A percentile compares a stretch with the other conserved stretches of the same genome.
phyloP scores from a whole-genome alignment of 2,329 filamentous ascomycete species.

The Hypoxylon sp. region DNA sequence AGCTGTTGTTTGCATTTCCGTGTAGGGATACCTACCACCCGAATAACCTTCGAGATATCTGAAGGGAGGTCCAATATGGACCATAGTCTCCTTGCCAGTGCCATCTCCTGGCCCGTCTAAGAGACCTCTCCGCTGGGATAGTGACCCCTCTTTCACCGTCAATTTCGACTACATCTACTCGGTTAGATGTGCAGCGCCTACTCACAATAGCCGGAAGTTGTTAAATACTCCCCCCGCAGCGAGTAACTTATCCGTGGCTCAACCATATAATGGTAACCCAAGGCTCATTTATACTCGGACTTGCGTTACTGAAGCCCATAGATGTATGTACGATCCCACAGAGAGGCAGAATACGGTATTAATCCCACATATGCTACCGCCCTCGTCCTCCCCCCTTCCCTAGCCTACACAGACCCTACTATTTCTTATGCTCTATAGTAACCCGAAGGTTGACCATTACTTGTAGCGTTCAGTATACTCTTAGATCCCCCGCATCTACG shows the following conservation, averaged over 20 bases:
- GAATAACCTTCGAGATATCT: neutral
- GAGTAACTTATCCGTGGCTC: constrained; percentile 36
- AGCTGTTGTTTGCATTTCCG: constrained; percentile 5
- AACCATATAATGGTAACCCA: constrained; percentile 34
- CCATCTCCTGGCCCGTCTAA: constrained; percentile 14
- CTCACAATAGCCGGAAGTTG: constrained; percentile 44
- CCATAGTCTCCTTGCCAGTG: constrained; percentile 16
- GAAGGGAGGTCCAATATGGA: constrained; percentile 11
- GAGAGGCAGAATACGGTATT: constrained; percentile 15
- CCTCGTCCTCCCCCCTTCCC: constrained; percentile 8
- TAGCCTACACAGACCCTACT: constrained; percentile 11
- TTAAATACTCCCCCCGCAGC: constrained; percentile 38
- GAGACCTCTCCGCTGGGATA: constrained; percentile 24
- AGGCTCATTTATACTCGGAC: constrained; percentile 37
- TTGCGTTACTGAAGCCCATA: constrained; percentile 22
- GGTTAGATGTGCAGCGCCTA: constrained; percentile 31
- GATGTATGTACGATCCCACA: constrained; percentile 11
- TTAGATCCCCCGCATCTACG: constrained; percentile 15
- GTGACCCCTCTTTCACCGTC: constrained; percentile 38
- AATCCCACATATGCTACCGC: constrained; percentile 14
- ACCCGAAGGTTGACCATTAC: constrained; percentile 21
- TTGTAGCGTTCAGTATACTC: constrained; percentile 3
- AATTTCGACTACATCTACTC: constrained; percentile 27
- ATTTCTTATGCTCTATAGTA: constrained; percentile 5
- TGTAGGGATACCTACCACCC: constrained; percentile 5